Evolutionary conservation across 345 rosid genomes (phyloP).

Genomic region (Eucalyptus curtisii): DNA sequence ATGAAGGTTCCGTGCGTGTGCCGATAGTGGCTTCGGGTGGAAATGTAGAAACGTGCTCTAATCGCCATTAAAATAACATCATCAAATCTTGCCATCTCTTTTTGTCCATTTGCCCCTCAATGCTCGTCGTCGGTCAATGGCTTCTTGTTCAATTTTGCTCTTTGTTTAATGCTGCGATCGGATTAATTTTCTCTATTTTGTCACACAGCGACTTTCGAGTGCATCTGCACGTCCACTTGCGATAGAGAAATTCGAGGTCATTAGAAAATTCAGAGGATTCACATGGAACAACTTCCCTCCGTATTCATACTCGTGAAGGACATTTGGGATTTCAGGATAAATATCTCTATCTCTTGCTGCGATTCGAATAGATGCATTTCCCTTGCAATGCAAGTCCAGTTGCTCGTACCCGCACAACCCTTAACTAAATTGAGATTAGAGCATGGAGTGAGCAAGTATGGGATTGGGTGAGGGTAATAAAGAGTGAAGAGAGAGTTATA

Average conservation of each 20-base stretch:
- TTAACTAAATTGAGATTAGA: neutral
- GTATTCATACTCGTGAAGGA: neutral
- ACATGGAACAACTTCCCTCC: neutral
- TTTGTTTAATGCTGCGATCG: neutral
- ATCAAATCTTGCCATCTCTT: neutral
- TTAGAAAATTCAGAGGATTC: neutral
- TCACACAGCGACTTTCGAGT: neutral
- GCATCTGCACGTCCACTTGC: neutral
- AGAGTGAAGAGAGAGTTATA: neutral
- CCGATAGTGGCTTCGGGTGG: neutral
- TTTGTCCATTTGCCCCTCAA: neutral
- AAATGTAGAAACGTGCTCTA: neutral
- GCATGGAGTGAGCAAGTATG: neutral
- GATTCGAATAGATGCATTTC: neutral
- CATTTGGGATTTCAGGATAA: neutral
- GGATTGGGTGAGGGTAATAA: too few species aligned
- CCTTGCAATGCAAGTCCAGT: too few species aligned
- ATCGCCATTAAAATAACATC: neutral
- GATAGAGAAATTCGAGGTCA: neutral
- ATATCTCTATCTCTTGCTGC: neutral
- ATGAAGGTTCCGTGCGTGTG: neutral
- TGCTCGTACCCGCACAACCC: accelerated
- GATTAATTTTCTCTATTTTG: neutral
- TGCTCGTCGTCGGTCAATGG: neutral
- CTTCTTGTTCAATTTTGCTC: neutral